Percentiles rank a stretch among this genome's conserved stretches.
These are phyloP conservation scores for Sugiyamaella xylanicola DNA, from an alignment of 1,139 yeast genomes.

Conservation along the genomic window DNA sequence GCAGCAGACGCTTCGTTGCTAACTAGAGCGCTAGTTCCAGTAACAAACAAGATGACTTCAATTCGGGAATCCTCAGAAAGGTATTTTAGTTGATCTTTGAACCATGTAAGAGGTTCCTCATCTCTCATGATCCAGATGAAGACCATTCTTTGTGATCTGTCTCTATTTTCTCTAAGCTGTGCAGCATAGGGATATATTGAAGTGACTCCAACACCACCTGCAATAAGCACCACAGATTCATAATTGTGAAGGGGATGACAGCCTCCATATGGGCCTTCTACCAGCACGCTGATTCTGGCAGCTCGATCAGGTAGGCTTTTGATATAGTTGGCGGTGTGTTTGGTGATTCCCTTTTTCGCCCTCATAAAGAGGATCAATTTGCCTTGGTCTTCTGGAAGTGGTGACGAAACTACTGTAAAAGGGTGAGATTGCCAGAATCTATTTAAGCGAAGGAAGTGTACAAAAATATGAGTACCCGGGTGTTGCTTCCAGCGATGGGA, in stretches of 20 bases:
- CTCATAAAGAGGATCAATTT: constrained; percentile 24
- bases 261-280: constrained; percentile 65
- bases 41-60: constrained; percentile 21
- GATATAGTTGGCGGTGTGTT: constrained; percentile 24
- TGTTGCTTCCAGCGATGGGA: constrained; percentile 45
- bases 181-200: constrained; percentile 43
- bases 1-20: background rate
- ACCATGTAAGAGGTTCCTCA: constrained; percentile 27
- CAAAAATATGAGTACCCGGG: constrained; percentile 17
- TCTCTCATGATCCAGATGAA: constrained; percentile 31
- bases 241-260: constrained; percentile 53
- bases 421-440: constrained; percentile 68
- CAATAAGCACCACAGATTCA: constrained; percentile 53
- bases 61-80: constrained; percentile 22
- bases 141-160: constrained; percentile 18
- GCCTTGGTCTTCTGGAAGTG: constrained; percentile 22
- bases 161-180: constrained; percentile 31
- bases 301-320: constrained; percentile 27
- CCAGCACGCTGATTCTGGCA: constrained; percentile 31
- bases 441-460: constrained; percentile 35
- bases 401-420: constrained; percentile 53
- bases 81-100: constrained; percentile 25
- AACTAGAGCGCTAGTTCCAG: background rate
- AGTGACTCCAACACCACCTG: constrained; percentile 74
- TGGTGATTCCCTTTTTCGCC: constrained; percentile 29